Evolutionary conservation across 2,329 filamentous ascomycete species (phyloP), one percentile per base, ranked within the genome.

Genomic region (Ophiocordyceps camponoti-leonardi): DNA sequence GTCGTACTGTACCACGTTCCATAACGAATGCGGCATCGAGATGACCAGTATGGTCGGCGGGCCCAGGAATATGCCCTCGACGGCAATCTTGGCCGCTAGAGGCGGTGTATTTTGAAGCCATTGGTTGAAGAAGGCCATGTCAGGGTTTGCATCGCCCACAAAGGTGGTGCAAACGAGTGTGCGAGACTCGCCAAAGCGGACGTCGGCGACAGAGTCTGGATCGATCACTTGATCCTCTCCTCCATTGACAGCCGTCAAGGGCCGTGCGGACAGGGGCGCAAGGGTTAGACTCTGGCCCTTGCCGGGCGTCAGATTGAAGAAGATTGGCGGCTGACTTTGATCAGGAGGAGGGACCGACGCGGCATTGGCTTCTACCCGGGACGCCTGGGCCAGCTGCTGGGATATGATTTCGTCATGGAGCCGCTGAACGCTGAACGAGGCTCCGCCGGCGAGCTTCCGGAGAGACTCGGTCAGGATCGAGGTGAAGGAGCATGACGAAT

Each of bases 101-200:
- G 70, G 60, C 1, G 77, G 74, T 1, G 70, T 69, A 50, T 74
- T 72, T 42, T 75, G 71, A n/a, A 81, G 65, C 77, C 77, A 81
- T 50, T 78, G 72, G 47, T 78, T 73, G 56, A 80, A 81, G 47
- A 70, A 79, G 3, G 73, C 71, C 75, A 81, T 80, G 49, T 81
- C 76, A 13, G 75, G 68, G 51, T 73, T 80, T 3, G 76, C 73
- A 51, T 81, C 77, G 26, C 77, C 77, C 26, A 80, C 73, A 54
- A 79, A 81, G 0, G 77, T 81, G 0, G 77, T 81, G 56, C 77
- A 81, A 2, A 80, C 77, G 12, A 81, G 61, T n/a, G 79, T 72
- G 50, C 77, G 68, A 10, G 71, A 66, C 52, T 81, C 75, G 30
- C 80, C 75, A 52, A 81, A 79, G 11, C 69, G 71, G 19, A 81